phyloP scores from a whole-genome alignment of 2,329 filamentous ascomycete genomes.

The Knufia fluminis region DNA sequence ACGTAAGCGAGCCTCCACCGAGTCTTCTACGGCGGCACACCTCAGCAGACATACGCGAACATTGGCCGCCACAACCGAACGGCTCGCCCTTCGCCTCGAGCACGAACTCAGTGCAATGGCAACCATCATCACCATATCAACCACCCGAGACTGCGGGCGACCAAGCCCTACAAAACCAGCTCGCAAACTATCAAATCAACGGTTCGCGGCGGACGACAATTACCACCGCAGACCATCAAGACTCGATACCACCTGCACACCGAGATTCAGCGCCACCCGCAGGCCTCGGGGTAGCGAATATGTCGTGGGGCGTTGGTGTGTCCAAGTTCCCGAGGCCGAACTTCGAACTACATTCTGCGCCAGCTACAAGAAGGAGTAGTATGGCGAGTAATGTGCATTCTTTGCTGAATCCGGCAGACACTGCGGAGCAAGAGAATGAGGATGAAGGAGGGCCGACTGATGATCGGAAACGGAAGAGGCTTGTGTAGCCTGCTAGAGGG shows the following conservation, averaged over 20 bases:
- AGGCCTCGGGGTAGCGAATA: constrained; percentile 18
- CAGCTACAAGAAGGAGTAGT: constrained; percentile 58
- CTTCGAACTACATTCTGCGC: constrained; percentile 37
- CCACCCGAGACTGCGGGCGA: constrained; percentile 38
- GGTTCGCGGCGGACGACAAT: constrained; percentile 35
- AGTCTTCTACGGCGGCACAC: constrained; percentile 80
- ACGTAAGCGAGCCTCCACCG: constrained; percentile 46
- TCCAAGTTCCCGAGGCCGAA: constrained; percentile 20
- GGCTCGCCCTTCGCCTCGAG: constrained; percentile 58
- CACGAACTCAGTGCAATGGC: constrained; percentile 52
- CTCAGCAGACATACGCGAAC: constrained; percentile 86
- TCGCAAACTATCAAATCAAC: constrained; percentile 58
- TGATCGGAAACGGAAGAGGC: constrained; percentile 53
- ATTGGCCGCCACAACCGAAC: constrained; percentile 44
- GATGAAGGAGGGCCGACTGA: constrained; percentile 46
- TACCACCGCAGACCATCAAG: constrained; percentile 14
- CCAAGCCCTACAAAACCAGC: constrained; percentile 53
- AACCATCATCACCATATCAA: constrained; percentile 45
- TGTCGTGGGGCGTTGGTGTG: constrained; percentile 16
- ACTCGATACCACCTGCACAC: constrained; percentile 14
- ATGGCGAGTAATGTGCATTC: constrained; percentile 64
- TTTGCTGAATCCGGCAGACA: constrained; percentile 59
- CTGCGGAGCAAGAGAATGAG: constrained; percentile 56
- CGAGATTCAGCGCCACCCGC: constrained; percentile 14
- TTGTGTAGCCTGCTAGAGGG: constrained; percentile 32